phyloP scores from a whole-genome alignment of 2,329 filamentous ascomycete species.

The Aspergillus sp. region DNA sequence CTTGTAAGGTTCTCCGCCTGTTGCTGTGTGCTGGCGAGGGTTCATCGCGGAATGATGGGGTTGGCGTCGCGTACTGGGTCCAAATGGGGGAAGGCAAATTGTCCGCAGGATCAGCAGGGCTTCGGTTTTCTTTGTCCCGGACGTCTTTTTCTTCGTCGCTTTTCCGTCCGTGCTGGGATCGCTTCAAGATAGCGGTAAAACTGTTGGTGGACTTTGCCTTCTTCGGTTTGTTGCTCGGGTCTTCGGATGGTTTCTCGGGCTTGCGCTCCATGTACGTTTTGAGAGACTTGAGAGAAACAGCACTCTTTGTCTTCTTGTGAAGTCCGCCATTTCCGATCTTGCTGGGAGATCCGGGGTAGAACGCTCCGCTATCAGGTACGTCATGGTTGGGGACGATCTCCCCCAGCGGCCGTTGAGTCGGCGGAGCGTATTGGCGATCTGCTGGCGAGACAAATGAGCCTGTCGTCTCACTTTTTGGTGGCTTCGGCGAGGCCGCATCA shows the following conservation, averaged over 20 bases:
- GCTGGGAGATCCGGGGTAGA: conserved; percentile 35
- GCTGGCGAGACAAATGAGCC: conserved; percentile 43
- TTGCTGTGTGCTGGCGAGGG: conserved; percentile 43
- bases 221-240: conserved; percentile 51
- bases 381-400: conserved; percentile 43
- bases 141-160: conserved; percentile 53
- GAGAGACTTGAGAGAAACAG: conserved; percentile 53
- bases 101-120: conserved; percentile 53
- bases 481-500: conserved; percentile 24
- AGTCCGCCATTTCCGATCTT: conserved; percentile 36
- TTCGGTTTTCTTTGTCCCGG: conserved; percentile 81
- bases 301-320: conserved; percentile 56
- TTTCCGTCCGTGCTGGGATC: conserved; percentile 68
- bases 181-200: conserved; percentile 72
- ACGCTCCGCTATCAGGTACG: conserved; percentile 20
- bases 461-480: conserved; percentile 46
- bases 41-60: conserved; percentile 35
- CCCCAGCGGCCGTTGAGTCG: conserved; percentile 33
- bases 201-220: conserved; percentile 84
- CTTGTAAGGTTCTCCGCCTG: conserved; percentile 47
- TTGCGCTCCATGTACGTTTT: conserved; percentile 47
- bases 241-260: conserved; percentile 29
- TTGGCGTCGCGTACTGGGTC: conserved; percentile 65
- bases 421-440: conserved; percentile 48
- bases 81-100: conserved; percentile 70